Conservation (phyloP, 1,284 basidiomycete genomes). For the Mycena citricolor region DNA sequence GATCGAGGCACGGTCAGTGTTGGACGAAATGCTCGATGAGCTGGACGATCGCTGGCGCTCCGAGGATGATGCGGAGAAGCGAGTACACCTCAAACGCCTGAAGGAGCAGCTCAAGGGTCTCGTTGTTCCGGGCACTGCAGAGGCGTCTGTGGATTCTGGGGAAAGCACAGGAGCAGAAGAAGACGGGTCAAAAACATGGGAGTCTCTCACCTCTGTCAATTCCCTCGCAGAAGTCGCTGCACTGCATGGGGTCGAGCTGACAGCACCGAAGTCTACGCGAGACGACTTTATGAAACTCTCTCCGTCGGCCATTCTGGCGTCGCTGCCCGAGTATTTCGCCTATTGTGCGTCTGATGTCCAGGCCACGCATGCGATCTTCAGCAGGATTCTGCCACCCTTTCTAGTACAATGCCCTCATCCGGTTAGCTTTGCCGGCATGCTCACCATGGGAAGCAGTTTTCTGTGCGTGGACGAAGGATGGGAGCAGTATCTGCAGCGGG, state of each 20-base stretch:
- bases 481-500: slow-evolving; percentile 78
- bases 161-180: slow-evolving; percentile 29
- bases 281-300: slow-evolving; percentile 74
- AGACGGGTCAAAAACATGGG: slow-evolving; percentile 69
- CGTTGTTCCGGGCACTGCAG: no score
- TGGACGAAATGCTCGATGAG: slow-evolving; percentile 48
- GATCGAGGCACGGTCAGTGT: slow-evolving; percentile 59
- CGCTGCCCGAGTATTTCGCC: slow-evolving; percentile 75
- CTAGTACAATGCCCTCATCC: slow-evolving; percentile 87
- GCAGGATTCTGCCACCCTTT: slow-evolving; percentile 83
- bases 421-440: slow-evolving; percentile 88
- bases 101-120: slow-evolving; percentile 29
- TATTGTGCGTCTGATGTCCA: slow-evolving; percentile 90
- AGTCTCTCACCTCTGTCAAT: slow-evolving; percentile 90
- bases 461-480: slow-evolving; percentile 89
- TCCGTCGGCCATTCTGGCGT: slow-evolving; percentile 63
- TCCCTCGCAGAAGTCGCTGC: slow-evolving; percentile 91
- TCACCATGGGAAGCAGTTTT: slow-evolving; percentile 91
- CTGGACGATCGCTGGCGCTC: slow-evolving; percentile 47
- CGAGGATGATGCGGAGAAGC: slow-evolving; percentile 37
- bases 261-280: slow-evolving; percentile 72
- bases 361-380: slow-evolving; percentile 84
- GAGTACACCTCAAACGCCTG: slow-evolving; percentile 35
- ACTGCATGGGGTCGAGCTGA: slow-evolving; percentile 63
- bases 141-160: slow-evolving; percentile 28